Percentiles rank a stretch among this genome's conserved stretches.
Conservation (phyloP, 768 basidiomycete genomes). For the Lentinula raphanica region DNA sequence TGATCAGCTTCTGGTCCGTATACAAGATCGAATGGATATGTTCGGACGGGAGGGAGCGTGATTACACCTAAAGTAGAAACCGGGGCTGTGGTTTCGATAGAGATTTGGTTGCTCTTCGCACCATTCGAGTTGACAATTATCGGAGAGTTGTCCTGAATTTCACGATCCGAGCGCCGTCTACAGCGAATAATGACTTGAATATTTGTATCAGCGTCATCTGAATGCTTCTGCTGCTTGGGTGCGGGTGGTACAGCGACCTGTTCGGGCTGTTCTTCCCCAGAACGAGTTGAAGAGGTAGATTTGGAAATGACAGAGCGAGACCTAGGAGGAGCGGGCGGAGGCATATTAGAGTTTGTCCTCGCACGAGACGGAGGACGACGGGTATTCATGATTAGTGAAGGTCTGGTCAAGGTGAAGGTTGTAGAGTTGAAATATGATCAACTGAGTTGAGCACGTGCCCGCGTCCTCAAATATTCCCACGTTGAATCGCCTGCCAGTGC, state of each 20-base stretch:
- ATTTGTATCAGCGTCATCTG: constrained; percentile 65
- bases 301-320: constrained; percentile 47
- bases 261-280: constrained; percentile 19
- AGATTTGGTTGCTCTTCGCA: constrained; percentile 68
- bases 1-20: constrained; percentile 98
- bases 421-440: not conserved
- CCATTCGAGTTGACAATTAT: constrained; percentile 80
- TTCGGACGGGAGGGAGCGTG: constrained; percentile 69
- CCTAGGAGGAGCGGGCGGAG: constrained; percentile 33
- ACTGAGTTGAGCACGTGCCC: not conserved
- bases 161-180: constrained; percentile 78
- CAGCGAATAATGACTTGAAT: constrained; percentile 94
- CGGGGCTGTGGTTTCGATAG: constrained; percentile 73
- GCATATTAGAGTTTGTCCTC: constrained; percentile 27
- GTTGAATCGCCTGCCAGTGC: not conserved
- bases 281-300: constrained; percentile 31
- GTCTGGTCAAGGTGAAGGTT: constrained; percentile 5
- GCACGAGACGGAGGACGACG: constrained; percentile 55
- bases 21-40: constrained; percentile 92
- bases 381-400: constrained; percentile 45
- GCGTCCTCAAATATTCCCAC: not conserved
- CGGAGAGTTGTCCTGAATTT: constrained; percentile 81
- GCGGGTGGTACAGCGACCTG: constrained; percentile 16
- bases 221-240: constrained; percentile 16
- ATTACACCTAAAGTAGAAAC: constrained; percentile 68